Evolutionary conservation across 345 rosid genomes (phyloP), one percentile per base, ranked within the genome.

Genomic region (Trapa incisa): DNA sequence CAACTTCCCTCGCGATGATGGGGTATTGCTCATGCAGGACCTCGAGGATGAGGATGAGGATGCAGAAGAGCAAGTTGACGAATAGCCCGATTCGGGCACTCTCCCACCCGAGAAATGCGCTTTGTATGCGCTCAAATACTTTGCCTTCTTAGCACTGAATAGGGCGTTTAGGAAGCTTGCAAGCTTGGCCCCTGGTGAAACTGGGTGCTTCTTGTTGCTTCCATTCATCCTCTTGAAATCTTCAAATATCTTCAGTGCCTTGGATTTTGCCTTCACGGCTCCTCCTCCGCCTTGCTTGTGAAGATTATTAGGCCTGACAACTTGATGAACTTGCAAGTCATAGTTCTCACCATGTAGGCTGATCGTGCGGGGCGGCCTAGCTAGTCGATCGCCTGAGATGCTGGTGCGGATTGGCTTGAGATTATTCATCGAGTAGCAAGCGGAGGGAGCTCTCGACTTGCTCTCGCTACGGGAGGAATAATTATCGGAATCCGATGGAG

Each of bases 1-100:
- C 1, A 75, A 60, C 68, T 81, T 85, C 56, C 80, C 81, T 53
- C 79, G 70, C 0, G 97, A 81, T 0, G 92, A 77, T 0, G 89
- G 87, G 11, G 87, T 82, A 57, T 87, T 91, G 80, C 92, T 95
- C 63, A 89, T 66, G 69, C 97, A 95, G 15, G 99, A 95, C 61
- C 96, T 82, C 6, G 99, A 89, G 71, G 87, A 86, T 0, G 99
- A 89, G 71, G 87, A 86, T 0, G 99, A 91, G 4, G 99, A 87
- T 1, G 96, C 84, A 1, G 99, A 86, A 33, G 99, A 89, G 71
- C 96, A 91, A 0, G 86, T 81, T 2, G 92, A 68, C 38, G 65
- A 36, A 35, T 48, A 39, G 14, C 68, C 68, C n/a, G 67, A 38
- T 42, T 53, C 37, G 13, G 69, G 48, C 41, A 68, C 41, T 17